phyloP scores from a whole-genome alignment of 257 asterid genomes.

The Rauvolfia tetraphylla region DNA sequence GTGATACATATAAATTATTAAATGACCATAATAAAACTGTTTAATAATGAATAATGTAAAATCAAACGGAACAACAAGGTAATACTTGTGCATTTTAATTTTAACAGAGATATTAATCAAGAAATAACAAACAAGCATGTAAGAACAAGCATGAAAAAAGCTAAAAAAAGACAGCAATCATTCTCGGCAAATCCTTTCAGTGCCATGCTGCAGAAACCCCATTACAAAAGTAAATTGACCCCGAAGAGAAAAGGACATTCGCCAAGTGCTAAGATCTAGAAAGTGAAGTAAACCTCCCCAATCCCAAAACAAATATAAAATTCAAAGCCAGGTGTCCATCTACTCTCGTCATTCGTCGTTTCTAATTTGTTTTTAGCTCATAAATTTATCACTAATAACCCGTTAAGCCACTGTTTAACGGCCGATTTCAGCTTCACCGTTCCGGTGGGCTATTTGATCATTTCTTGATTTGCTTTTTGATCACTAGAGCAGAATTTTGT shows the following conservation, averaged over 20 bases:
- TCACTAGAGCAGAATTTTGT: not conserved
- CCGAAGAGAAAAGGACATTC: not conserved
- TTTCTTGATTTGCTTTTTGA: not conserved
- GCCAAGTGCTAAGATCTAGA: constrained; percentile 6
- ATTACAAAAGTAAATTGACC: not conserved
- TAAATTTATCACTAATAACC: not conserved
- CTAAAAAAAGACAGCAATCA: not conserved
- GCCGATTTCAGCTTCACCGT: not conserved
- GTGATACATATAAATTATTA: too few relatives aligned
- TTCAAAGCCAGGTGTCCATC: constrained; percentile 1
- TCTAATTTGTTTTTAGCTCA: constrained; percentile 13
- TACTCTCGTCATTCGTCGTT: not conserved
- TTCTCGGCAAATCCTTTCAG: not conserved
- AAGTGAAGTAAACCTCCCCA: constrained; percentile 1
- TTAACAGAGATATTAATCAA: too few relatives aligned
- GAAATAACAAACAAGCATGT: too few relatives aligned
- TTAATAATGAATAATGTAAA: too few relatives aligned
- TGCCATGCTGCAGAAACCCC: constrained; percentile 3
- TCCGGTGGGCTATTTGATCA: not conserved
- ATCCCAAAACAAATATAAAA: constrained; percentile 8
- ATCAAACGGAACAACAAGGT: too few relatives aligned
- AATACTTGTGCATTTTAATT: too few relatives aligned
- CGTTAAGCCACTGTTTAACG: not conserved
- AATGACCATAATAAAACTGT: too few relatives aligned
- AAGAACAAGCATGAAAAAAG: not conserved